A percentile compares a stretch with the other conserved stretches of the same genome.
Conservation (phyloP, 139 green algal genomes). For the Trebouxia sp. region DNA sequence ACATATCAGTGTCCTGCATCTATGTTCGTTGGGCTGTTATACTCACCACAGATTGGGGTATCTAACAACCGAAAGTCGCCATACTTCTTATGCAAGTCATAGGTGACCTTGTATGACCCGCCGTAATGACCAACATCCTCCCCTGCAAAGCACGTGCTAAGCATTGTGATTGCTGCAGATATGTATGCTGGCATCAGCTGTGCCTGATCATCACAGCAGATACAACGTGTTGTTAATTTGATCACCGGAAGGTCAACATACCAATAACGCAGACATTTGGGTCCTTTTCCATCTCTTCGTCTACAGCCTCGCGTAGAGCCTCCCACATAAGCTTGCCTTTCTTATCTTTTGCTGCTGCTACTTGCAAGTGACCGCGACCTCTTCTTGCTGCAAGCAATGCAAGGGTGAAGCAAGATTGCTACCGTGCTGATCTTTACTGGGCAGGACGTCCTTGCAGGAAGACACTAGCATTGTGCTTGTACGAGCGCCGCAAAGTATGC, state of each 20-base stretch:
- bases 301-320: conserved; percentile 80
- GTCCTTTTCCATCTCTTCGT: conserved; percentile 96
- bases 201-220: background rate
- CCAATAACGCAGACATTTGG: conserved; percentile 89
- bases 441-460: too few species aligned
- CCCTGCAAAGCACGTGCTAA: conserved; percentile 47
- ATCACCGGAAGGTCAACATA: conserved; percentile 34
- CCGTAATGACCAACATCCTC: conserved; percentile 97
- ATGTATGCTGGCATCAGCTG: background rate
- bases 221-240: background rate
- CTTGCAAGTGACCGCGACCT: background rate
- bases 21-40: background rate
- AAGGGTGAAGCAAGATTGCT: too few species aligned
- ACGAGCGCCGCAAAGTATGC: too few species aligned
- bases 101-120: conserved; percentile 92
- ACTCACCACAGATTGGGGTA: conserved; percentile 92
- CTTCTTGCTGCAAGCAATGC: background rate
- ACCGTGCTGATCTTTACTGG: too few species aligned
- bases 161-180: background rate
- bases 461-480: too few species aligned
- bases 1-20: background rate
- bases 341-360: conserved; percentile 40
- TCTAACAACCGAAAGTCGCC: conserved; percentile 91
- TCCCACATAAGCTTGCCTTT: conserved; percentile 93
- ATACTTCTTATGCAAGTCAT: conserved; percentile 96